These are phyloP conservation scores for Paratrypanosoma confusum DNA, from an alignment of 208 protist genomes.

Conservation along the genomic window DNA sequence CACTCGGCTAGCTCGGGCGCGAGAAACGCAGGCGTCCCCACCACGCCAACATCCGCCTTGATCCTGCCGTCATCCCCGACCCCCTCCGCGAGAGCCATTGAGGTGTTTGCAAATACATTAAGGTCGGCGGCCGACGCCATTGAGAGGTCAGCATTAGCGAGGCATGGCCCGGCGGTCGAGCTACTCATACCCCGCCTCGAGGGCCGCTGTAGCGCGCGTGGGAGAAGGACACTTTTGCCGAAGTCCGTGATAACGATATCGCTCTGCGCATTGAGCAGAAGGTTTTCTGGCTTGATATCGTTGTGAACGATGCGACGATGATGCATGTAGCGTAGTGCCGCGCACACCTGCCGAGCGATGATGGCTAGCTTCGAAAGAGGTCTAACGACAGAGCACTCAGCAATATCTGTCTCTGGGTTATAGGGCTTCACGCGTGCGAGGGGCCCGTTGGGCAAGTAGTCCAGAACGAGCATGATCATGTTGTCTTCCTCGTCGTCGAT, in stretches of 20 bases:
- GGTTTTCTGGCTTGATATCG: constrained; percentile 85
- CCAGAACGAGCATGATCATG: constrained; percentile 61
- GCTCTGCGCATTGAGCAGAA: constrained; percentile 63
- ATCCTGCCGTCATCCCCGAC: constrained; percentile 26
- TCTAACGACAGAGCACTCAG: constrained; percentile 20
- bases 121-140: not conserved
- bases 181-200: constrained; percentile 2
- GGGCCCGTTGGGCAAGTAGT: constrained; percentile 25
- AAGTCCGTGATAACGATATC: constrained; percentile 88
- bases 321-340: constrained; percentile 83
- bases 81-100: constrained; percentile 49
- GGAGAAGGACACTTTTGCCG: constrained; percentile 25
- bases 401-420: constrained; percentile 8
- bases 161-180: not conserved
- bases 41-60: constrained; percentile 52
- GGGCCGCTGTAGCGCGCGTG: constrained; percentile 5
- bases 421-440: constrained; percentile 20
- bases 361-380: constrained; percentile 18
- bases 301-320: constrained; percentile 73
- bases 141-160: not conserved
- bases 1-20: constrained; percentile 81
- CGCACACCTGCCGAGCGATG: constrained; percentile 40
- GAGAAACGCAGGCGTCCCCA: constrained; percentile 80
- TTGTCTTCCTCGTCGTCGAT: constrained; percentile 81
- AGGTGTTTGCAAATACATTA: constrained; percentile 58